phyloP scores from a whole-genome alignment of 257 asterid species.

The Agastache rugosa region DNA sequence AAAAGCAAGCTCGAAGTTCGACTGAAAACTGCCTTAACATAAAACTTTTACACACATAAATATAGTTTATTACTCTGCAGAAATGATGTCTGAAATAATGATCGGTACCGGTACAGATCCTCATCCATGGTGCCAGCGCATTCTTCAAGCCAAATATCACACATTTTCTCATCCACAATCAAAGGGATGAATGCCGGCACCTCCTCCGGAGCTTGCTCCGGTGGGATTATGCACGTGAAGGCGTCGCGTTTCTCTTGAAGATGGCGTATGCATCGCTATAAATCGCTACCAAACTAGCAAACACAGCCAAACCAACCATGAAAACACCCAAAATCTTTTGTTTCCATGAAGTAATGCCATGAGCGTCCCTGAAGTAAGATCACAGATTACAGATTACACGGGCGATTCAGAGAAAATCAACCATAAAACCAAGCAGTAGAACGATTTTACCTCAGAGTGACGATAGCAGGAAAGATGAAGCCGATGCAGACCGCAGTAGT shows the following conservation, averaged over 20 bases:
- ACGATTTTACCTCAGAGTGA: slow-evolving; percentile 49
- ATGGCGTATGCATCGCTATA: slow-evolving; percentile 51
- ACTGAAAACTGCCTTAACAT: neutral
- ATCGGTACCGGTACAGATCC: neutral
- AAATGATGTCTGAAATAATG: slow-evolving; percentile 6
- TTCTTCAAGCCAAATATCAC: slow-evolving; percentile 22
- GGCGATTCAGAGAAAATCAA: neutral
- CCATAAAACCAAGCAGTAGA: neutral
- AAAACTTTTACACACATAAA: neutral
- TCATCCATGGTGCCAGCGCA: neutral
- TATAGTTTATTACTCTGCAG: neutral
- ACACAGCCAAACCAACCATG: slow-evolving; percentile 59
- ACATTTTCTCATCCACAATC: slow-evolving; percentile 10
- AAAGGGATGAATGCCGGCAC: neutral
- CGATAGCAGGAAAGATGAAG: slow-evolving; percentile 56
- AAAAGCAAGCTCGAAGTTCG: neutral
- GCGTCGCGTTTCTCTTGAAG: slow-evolving; percentile 36
- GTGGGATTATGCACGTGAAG: slow-evolving; percentile 32
- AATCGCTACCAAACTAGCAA: slow-evolving; percentile 54
- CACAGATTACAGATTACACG: neutral
- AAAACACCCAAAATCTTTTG: slow-evolving; percentile 52
- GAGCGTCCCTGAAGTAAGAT: slow-evolving; percentile 50
- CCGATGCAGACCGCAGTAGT: slow-evolving; percentile 56
- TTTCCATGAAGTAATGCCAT: slow-evolving; percentile 42
- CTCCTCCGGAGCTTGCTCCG: neutral